Evolutionary conservation across 179 eudicot species (phyloP).

Genomic region (Silene vulgaris): DNA sequence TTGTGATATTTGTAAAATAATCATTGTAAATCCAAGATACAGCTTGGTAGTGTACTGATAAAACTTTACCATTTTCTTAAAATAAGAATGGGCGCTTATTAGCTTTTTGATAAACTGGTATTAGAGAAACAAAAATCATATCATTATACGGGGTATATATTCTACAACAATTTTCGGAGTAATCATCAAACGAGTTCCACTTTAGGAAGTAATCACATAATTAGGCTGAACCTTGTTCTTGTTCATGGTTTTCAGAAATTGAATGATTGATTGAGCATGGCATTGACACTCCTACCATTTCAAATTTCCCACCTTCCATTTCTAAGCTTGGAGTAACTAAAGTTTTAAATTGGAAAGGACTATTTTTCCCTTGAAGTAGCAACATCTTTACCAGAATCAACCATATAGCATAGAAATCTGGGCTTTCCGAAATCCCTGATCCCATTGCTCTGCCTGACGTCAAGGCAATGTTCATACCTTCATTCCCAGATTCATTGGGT

Average conservation of each 20-base stretch:
- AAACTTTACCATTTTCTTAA: background rate
- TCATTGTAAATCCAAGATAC: background rate
- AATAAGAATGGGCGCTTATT: background rate
- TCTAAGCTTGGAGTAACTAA: conserved; percentile 40
- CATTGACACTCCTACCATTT: conserved; percentile 49
- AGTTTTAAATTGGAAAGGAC: conserved; percentile 57
- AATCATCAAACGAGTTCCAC: background rate
- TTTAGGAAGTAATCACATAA: background rate
- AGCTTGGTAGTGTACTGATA: background rate
- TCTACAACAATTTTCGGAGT: background rate
- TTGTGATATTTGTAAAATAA: too few species aligned
- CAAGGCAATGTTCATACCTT: background rate
- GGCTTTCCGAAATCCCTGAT: conserved; percentile 18
- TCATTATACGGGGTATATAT: background rate
- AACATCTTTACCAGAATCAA: conserved; percentile 49
- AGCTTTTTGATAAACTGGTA: background rate
- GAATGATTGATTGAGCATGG: conserved; percentile 24
- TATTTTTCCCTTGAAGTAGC: conserved; percentile 48
- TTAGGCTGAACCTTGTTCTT: background rate
- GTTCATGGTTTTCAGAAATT: conserved; percentile 7
- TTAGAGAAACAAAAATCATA: background rate
- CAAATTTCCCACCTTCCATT: conserved; percentile 61
- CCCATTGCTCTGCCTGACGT: conserved; percentile 7
- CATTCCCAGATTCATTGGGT: conserved; percentile 2
- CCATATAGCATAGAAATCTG: conserved; percentile 59